phyloP scores from a whole-genome alignment of 2,329 filamentous ascomycete species.

The Fusarium musae region DNA sequence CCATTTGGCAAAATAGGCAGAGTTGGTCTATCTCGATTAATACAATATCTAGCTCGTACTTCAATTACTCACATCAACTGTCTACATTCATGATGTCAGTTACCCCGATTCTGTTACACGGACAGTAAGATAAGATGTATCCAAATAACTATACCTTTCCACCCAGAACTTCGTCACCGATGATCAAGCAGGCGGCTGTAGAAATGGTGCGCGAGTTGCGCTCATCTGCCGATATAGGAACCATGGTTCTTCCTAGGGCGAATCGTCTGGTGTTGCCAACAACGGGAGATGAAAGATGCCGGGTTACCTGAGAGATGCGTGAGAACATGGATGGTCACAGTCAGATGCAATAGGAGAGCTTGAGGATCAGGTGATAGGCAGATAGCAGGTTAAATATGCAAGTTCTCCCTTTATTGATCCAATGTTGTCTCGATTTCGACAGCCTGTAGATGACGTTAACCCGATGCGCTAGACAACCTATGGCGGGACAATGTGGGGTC shows the following conservation, averaged over 20 bases:
- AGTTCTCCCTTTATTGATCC: constrained; percentile 11
- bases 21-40: constrained; percentile 65
- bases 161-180: constrained; percentile 95
- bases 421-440: constrained; percentile 14
- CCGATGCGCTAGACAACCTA: constrained; percentile 5
- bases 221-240: constrained; percentile 57
- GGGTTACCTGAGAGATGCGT: constrained; percentile 76
- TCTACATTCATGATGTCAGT: constrained; percentile 39
- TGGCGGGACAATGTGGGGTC: constrained; percentile 31
- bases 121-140: background rate
- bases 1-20: constrained; percentile 71
- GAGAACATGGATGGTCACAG: constrained; percentile 71
- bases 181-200: constrained; percentile 92
- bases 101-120: background rate
- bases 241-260: constrained; percentile 53
- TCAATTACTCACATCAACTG: constrained; percentile 53
- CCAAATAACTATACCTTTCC: constrained; percentile 76
- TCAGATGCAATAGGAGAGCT: constrained; percentile 5
- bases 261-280: constrained; percentile 50
- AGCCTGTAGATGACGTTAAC: constrained; percentile 34
- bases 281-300: constrained; percentile 66
- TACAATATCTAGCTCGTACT: background rate
- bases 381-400: constrained; percentile 1
- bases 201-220: constrained; percentile 76
- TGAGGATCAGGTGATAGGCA: background rate